Conservation (phyloP, 805 yeast genomes). For the Candida namnaoensis region DNA sequence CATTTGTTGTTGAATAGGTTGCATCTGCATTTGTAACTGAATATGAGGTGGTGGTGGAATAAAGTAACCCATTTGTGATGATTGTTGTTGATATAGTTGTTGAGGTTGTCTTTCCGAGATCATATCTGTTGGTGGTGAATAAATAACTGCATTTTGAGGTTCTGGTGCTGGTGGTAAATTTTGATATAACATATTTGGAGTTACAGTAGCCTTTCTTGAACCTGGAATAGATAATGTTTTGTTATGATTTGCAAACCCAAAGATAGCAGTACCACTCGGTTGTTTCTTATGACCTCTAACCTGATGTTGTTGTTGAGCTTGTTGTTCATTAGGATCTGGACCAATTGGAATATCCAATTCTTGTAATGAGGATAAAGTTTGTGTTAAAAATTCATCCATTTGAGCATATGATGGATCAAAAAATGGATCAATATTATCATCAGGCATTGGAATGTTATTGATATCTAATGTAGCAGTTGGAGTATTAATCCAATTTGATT, state of each 20-base stretch:
- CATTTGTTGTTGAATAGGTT: conserved; percentile 8
- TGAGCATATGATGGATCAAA: conserved; percentile 40
- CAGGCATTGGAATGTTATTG: conserved; percentile 35
- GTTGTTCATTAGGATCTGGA: conserved; percentile 5
- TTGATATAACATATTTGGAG: conserved; percentile 10
- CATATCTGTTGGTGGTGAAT: conserved; percentile 25
- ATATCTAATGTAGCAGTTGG: too few species aligned
- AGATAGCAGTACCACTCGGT: conserved; percentile 73
- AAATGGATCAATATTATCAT: conserved; percentile 41
- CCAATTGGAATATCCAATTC: conserved; percentile 55
- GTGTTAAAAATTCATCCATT: conserved; percentile 46
- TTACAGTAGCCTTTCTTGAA: conserved; percentile 12
- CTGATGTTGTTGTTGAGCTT: conserved; percentile 6
- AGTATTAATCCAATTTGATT: too few species aligned
- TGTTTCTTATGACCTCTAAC: conserved; percentile 42
- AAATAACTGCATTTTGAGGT: conserved; percentile 9
- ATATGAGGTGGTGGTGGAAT: neutral
- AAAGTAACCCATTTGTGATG: too few species aligned
- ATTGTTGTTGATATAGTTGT: conserved; percentile 1
- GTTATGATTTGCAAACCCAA: conserved; percentile 61
- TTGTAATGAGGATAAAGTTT: conserved; percentile 44
- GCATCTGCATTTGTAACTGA: conserved; percentile 1
- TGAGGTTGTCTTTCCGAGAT: neutral
- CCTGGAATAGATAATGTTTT: conserved; percentile 58
- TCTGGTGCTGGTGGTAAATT: conserved; percentile 6